phyloP scores from a whole-genome alignment of 495 filamentous ascomycete genomes.

The Podospora didyma region DNA sequence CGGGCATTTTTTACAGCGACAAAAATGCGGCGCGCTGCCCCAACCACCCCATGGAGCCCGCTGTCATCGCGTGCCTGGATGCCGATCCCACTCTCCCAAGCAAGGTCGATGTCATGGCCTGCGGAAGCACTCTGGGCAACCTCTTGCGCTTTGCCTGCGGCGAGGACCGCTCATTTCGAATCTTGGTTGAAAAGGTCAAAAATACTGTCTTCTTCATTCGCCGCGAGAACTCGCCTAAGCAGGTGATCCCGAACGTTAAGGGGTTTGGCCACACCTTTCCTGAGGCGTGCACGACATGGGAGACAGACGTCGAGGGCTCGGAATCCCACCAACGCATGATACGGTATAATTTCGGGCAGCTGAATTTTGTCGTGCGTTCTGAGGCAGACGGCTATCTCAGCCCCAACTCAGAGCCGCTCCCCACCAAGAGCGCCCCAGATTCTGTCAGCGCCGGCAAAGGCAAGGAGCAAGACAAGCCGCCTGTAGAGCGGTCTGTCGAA shows the following conservation, averaged over 20 bases:
- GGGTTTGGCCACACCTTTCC: constrained; percentile 66
- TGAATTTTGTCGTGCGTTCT: constrained; percentile 55
- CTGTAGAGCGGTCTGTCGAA: neutral
- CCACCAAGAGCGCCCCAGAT: neutral
- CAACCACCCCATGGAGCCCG: constrained; percentile 54
- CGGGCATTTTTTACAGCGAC: constrained; percentile 55
- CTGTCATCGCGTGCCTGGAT: constrained; percentile 35
- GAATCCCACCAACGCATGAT: constrained; percentile 61
- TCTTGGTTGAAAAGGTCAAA: constrained; percentile 56
- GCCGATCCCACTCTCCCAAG: constrained; percentile 19
- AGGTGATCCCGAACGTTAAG: constrained; percentile 44
- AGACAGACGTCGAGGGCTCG: constrained; percentile 42
- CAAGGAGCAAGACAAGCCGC: no score
- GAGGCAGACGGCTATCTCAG: constrained; percentile 57
- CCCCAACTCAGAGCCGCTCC: neutral
- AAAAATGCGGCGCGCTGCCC: constrained; percentile 57
- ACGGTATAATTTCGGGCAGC: constrained; percentile 52
- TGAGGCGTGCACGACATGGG: constrained; percentile 60
- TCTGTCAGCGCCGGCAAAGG: no score
- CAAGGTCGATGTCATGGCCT: constrained; percentile 57
- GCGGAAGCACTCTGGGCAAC: constrained; percentile 56
- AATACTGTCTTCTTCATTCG: constrained; percentile 61
- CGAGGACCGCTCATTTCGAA: constrained; percentile 47
- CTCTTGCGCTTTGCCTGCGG: constrained; percentile 49
- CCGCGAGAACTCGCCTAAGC: constrained; percentile 51